Evolutionary conservation across 495 filamentous ascomycete genomes (phyloP).

Genomic region (Penicillium coprophilum): DNA sequence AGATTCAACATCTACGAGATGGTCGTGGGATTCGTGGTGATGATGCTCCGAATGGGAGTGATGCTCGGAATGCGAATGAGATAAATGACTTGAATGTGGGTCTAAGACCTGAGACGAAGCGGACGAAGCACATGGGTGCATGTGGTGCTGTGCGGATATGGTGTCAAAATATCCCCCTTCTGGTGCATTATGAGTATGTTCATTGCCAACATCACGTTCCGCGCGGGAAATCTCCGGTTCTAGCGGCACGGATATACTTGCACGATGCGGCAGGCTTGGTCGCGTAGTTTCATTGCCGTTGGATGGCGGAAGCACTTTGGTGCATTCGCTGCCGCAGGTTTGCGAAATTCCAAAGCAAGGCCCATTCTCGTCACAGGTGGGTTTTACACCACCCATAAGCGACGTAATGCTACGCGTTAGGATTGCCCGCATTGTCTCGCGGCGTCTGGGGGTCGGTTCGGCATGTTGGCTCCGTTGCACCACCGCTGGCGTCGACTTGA

Average conservation of each 20-base stretch:
- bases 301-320: slow-evolving; percentile 33
- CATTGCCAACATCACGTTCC: slow-evolving; percentile 8
- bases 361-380: slow-evolving; percentile 68
- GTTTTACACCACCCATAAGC: slow-evolving; percentile 66
- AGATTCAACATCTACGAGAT: slow-evolving; percentile 28
- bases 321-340: slow-evolving; percentile 79
- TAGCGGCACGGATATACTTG: slow-evolving; percentile 20
- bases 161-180: slow-evolving; percentile 22
- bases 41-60: slow-evolving; percentile 8
- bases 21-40: slow-evolving; percentile 11
- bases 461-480: slow-evolving; percentile 17
- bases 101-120: slow-evolving; percentile 12
- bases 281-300: slow-evolving; percentile 12
- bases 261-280: slow-evolving; percentile 14
- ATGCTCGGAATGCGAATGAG: slow-evolving; percentile 10
- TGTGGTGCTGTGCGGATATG: slow-evolving; percentile 13
- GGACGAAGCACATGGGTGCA: slow-evolving; percentile 13
- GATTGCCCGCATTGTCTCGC: slow-evolving; percentile 41
- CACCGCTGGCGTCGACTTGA: slow-evolving; percentile 30
- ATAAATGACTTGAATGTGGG: neutral
- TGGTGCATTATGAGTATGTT: slow-evolving; percentile 1
- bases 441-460: slow-evolving; percentile 11
- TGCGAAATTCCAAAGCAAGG: slow-evolving; percentile 84
- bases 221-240: slow-evolving; percentile 1
- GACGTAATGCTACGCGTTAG: slow-evolving; percentile 55